A percentile compares a stretch with the other conserved stretches of the same genome.
Conservation (phyloP, 495 filamentous ascomycete genomes). For the Trichocladium uniseriatum region DNA sequence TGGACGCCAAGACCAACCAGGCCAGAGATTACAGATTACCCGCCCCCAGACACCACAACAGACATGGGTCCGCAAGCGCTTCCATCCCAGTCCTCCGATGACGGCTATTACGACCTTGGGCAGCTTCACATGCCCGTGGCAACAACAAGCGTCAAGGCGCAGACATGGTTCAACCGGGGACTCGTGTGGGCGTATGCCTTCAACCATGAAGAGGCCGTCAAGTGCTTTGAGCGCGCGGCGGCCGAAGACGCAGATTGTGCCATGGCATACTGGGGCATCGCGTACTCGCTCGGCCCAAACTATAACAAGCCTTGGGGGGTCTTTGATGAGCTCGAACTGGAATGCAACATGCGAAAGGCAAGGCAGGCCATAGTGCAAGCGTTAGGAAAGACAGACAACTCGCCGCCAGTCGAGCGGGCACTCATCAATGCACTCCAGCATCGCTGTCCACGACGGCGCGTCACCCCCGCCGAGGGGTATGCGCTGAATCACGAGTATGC, state of each 20-base stretch:
- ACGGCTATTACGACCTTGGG: constrained; percentile 51
- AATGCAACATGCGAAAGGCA: constrained; percentile 35
- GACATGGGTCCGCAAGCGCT: too few species aligned
- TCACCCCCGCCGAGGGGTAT: constrained; percentile 34
- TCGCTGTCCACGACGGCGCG: constrained; percentile 42
- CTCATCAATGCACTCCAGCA: constrained; percentile 47
- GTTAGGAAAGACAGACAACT: constrained; percentile 20
- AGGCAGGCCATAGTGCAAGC: constrained; percentile 38
- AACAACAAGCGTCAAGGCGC: constrained; percentile 34
- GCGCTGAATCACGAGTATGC: constrained; percentile 51
- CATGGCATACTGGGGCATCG: constrained; percentile 61
- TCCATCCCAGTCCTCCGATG: too few species aligned
- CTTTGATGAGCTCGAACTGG: constrained; percentile 52
- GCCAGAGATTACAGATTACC: too few species aligned
- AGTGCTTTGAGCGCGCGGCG: constrained; percentile 52
- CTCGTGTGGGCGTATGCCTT: constrained; percentile 57
- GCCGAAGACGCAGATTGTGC: constrained; percentile 43
- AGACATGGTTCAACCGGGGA: constrained; percentile 54
- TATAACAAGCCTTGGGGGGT: constrained; percentile 67
- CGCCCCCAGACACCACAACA: too few species aligned
- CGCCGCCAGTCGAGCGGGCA: constrained; percentile 42
- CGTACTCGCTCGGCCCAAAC: constrained; percentile 57
- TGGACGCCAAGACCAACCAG: too few species aligned
- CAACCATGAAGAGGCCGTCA: constrained; percentile 53
- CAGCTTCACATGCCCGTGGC: constrained; percentile 38